Conservation (phyloP, 2,329 filamentous ascomycete genomes). For the Cladosporium halotolerans region DNA sequence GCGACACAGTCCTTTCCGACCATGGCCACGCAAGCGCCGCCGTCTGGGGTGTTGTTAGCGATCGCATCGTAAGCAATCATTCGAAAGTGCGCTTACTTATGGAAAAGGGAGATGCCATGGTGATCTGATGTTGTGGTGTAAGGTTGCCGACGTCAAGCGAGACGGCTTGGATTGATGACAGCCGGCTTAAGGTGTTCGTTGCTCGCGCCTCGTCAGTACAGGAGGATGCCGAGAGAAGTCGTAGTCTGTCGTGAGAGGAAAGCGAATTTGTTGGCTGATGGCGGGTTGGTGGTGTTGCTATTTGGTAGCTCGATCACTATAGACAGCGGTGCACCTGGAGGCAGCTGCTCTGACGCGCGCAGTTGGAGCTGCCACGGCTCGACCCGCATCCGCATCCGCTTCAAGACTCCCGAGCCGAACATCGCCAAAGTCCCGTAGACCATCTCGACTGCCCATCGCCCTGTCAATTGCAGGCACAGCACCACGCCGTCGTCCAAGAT, state of each 20-base stretch:
- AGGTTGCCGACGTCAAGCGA: conserved; percentile 1
- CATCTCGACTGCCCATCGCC: background rate
- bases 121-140: conserved; percentile 3
- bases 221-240: background rate
- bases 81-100: conserved; percentile 63
- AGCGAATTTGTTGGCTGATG: background rate
- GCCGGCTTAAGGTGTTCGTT: no score
- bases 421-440: background rate
- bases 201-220: no score
- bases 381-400: no score
- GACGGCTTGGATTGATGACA: background rate
- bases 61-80: background rate
- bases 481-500: conserved; percentile 4
- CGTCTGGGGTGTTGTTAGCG: conserved; percentile 47
- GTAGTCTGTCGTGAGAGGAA: background rate
- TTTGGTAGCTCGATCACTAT: conserved; percentile 1
- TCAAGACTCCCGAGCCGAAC: conserved; percentile 8
- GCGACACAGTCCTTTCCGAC: conserved; percentile 99
- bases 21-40: conserved; percentile 96
- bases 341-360: conserved; percentile 12
- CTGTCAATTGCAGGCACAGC: conserved; percentile 1
- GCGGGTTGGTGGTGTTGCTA: background rate
- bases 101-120: conserved; percentile 82
- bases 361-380: conserved; percentile 11
- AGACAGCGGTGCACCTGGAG: background rate